Conservation (phyloP, 345 rosid genomes). For the Arabidopsis suecica region DNA sequence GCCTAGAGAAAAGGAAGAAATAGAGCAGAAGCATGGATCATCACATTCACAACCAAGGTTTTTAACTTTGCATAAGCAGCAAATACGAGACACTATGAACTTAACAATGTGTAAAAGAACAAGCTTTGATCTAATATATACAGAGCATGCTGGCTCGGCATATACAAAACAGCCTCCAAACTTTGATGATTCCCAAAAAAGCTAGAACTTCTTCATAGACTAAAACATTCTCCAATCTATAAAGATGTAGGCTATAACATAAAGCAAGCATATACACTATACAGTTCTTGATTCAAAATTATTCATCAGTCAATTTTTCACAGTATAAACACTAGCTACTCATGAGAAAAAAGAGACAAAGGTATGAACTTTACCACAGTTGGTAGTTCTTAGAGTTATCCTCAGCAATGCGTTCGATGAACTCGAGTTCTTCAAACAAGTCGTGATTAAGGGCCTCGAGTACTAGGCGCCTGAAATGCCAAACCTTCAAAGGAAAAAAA, state of each 20-base stretch:
- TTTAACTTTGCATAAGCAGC: neutral
- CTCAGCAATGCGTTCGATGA: conserved; percentile 61
- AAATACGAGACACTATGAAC: conserved; percentile 4
- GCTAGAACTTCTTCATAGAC: neutral
- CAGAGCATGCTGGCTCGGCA: neutral
- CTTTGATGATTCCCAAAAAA: neutral
- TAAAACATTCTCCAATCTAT: neutral
- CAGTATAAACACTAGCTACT: neutral
- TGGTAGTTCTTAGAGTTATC: conserved; percentile 86
- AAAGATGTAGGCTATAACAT: neutral
- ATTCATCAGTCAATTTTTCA: neutral
- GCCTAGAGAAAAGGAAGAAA: conserved; percentile 52
- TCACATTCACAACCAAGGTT: neutral
- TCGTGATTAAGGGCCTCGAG: conserved; percentile 61
- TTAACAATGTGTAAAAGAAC: conserved; percentile 9
- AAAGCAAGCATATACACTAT: neutral
- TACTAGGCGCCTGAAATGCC: conserved; percentile 87
- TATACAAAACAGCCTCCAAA: neutral
- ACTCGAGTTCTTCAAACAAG: conserved; percentile 61
- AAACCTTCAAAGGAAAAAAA: conserved; percentile 58
- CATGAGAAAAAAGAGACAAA: neutral
- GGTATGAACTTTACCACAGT: conserved; percentile 63
- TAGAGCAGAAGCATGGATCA: conserved; percentile 16
- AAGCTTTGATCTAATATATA: conserved; percentile 1
- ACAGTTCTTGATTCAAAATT: neutral